phyloP scores from a whole-genome alignment of 208 protist genomes.

The Wallacemonas sp. region DNA sequence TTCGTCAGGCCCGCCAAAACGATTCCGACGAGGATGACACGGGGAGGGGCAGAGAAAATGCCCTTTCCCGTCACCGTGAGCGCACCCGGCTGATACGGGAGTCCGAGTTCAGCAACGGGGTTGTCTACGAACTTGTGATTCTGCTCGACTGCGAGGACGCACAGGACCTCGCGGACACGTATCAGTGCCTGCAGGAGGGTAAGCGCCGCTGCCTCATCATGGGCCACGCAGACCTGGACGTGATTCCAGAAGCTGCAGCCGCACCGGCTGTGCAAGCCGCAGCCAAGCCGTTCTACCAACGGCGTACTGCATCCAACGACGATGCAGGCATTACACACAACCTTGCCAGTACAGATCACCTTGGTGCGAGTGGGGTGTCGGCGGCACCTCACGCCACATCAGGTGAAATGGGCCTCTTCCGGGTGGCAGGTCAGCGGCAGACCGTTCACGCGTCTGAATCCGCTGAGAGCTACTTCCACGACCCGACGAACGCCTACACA shows the following conservation, averaged over 20 bases:
- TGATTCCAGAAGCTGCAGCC: constrained; percentile 59
- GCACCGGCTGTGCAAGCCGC: constrained; percentile 69
- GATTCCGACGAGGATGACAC: neutral
- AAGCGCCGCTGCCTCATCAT: constrained; percentile 67
- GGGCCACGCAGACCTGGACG: constrained; percentile 78
- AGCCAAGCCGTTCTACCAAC: constrained; percentile 66
- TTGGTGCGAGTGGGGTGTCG: neutral
- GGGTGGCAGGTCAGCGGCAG: constrained; percentile 29
- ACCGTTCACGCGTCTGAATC: constrained; percentile 56
- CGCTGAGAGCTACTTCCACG: constrained; percentile 82
- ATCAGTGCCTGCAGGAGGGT: constrained; percentile 48
- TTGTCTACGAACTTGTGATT: constrained; percentile 67
- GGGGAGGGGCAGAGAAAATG: constrained; percentile 17
- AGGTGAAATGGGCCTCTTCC: constrained; percentile 44
- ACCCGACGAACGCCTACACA: constrained; percentile 76
- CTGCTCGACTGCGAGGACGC: constrained; percentile 52
- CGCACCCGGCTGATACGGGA: constrained; percentile 48
- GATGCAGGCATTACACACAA: neutral
- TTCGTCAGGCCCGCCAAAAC: constrained; percentile 6
- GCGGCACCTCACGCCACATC: neutral
- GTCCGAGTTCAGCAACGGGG: constrained; percentile 48
- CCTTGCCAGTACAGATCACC: too few species aligned
- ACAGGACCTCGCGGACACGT: constrained; percentile 52
- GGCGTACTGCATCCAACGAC: neutral
- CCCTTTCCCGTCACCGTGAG: constrained; percentile 41